Evolutionary conservation across 306 rosid species (phyloP).

Genomic region (Prunus fruticosa): DNA sequence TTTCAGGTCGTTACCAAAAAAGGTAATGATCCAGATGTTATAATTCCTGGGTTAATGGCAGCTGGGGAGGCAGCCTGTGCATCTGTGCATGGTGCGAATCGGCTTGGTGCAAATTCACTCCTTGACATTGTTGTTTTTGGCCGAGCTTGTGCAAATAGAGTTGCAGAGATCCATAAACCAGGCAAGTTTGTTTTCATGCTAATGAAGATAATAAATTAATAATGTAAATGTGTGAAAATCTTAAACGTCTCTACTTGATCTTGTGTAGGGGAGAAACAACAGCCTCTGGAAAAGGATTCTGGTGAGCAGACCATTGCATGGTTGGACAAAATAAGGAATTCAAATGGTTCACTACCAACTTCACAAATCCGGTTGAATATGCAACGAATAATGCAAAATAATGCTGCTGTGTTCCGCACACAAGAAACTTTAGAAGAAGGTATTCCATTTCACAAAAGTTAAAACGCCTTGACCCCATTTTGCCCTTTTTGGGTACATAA

Average conservation of each 20-base stretch:
- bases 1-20: conserved; percentile 67
- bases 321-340: conserved; percentile 87
- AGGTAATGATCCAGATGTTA: conserved; percentile 69
- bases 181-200: conserved; percentile 40
- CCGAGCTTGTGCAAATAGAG: conserved; percentile 93
- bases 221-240: background rate
- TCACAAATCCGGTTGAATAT: conserved; percentile 80
- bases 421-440: conserved; percentile 95
- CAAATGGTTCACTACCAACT: conserved; percentile 84
- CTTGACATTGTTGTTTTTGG: conserved; percentile 93
- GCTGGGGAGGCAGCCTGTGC: conserved; percentile 97
- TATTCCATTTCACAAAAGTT: conserved; percentile 15
- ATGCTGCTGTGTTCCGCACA: conserved; percentile 98
- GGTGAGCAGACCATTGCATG: conserved; percentile 93
- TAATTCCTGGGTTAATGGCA: conserved; percentile 82
- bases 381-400: conserved; percentile 95
- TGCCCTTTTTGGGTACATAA: background rate
- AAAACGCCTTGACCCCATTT: background rate
- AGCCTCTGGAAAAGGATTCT: conserved; percentile 84
- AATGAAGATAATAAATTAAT: background rate
- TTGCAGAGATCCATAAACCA: conserved; percentile 74
- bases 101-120: conserved; percentile 95
- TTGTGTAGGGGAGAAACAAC: conserved; percentile 72
- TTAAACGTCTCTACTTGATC: conserved; percentile 18
- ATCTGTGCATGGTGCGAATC: conserved; percentile 88